Base-by-base conservation (phyloP, 2,329 filamentous ascomycete species). In the Gremmenia infestans region DNA sequence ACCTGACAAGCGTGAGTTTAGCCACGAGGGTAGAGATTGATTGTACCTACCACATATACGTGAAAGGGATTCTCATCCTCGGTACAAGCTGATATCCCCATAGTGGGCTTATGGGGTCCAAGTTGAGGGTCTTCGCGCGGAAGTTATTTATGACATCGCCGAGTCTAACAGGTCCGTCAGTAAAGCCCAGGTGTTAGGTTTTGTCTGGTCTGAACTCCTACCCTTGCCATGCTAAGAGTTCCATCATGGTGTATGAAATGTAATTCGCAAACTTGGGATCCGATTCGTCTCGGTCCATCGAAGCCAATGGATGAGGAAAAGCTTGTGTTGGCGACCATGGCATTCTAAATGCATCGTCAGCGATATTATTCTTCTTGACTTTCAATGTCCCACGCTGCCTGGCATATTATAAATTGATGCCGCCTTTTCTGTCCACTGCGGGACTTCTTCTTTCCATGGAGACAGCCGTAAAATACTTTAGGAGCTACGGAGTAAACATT, bases 111-210 rank as follows among this genome's bases (percentile, higher is more conserved):
- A 92, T 82, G 0, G 87, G 85, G 60, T 92, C 88, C 0, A 92
- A 72, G 2, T 79, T 80, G 1, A 92, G 74, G 0, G 82, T 88
- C 52, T 83, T 81, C 9, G 81, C 76, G 39, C 89, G 80, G 62
- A 91, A 91, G 19, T 81, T 75, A 65, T 93, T 92, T 61, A 92
- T 81, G 19, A 92, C 74, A 67, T 91, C 88, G 1, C 89, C 89
- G 1, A 92, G 76, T 0, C 59, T 58, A 32, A 11, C 17, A 42
- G 35, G 23, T n/a, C 43, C 37, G 37, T 39, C 36, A 47, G 46
- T 36, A 12, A 54, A 11, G 23, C 28, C 14, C 32, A 12, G 54
- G 7, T 37, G 36, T 37, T 42, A 11, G 8, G 22, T n/a, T 2
- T 32, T 25, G 12, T 53, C 43, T 22, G 14, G 3, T 9, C n/a